These are phyloP conservation scores for Zoysia matrella DNA, from an alignment of 202 grass and related monocot species.

Conservation along the genomic window DNA sequence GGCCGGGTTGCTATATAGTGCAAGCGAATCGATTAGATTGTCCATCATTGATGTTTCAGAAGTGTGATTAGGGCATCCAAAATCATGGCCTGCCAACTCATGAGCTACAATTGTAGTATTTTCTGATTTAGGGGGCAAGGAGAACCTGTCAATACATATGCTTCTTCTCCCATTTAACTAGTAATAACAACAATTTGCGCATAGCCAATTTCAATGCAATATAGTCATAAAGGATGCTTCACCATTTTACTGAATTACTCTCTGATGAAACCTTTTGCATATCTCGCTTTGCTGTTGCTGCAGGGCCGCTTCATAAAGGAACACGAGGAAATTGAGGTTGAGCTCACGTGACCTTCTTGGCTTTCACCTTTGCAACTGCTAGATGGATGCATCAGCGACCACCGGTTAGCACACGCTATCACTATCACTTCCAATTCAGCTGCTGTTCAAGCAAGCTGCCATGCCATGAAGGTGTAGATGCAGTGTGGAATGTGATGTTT, in stretches of 20 bases:
- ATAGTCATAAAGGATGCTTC: background rate
- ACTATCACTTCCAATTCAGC: background rate
- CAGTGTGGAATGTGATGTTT: constrained; percentile 22
- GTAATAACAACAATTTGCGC: no score
- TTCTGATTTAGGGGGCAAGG: no score
- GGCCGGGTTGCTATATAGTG: background rate
- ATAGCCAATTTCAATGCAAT: background rate
- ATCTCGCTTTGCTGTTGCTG: constrained; percentile 27
- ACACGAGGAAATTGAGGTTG: constrained; percentile 20
- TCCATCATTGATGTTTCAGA: background rate
- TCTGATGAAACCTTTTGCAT: constrained; percentile 1
- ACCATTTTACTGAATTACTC: background rate
- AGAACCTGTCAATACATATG: no score
- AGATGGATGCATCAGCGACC: constrained; percentile 9
- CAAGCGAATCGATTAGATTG: background rate
- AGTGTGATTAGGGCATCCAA: background rate
- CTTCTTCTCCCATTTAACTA: no score
- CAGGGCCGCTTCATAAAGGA: constrained; percentile 91
- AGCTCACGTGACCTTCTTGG: background rate
- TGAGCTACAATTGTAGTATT: no score
- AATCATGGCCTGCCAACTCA: background rate
- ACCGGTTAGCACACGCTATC: constrained; percentile 33
- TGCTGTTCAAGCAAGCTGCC: background rate
- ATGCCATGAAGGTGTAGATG: constrained; percentile 16
- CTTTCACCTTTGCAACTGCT: background rate